phyloP scores from a whole-genome alignment of 495 filamentous ascomycete genomes.

The Letharia columbiana region DNA sequence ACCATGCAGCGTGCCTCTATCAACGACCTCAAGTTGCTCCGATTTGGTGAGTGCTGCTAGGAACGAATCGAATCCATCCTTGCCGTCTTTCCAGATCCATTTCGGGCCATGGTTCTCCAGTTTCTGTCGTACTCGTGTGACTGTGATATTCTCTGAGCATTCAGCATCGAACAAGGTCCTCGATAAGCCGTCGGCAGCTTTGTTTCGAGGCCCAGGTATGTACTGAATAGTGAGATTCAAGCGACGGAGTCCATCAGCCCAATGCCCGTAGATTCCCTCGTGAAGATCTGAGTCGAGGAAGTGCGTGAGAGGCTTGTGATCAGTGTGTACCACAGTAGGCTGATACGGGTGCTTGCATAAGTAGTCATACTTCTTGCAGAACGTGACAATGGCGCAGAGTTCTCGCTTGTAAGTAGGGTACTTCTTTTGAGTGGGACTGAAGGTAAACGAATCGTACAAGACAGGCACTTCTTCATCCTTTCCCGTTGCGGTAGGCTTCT shows the following conservation, averaged over 20 bases:
- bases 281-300: not conserved
- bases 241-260: no score
- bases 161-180: not conserved
- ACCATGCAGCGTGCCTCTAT: no score
- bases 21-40: no score
- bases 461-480: not conserved
- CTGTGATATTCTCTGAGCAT: no score
- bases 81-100: no score
- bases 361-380: constrained; percentile 14
- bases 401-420: constrained; percentile 13
- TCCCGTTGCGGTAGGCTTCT: no score
- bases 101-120: no score
- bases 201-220: not conserved
- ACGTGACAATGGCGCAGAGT: constrained; percentile 9
- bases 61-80: no score
- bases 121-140: no score
- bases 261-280: no score
- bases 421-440: not conserved
- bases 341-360: constrained; percentile 10
- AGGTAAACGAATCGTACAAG: constrained; percentile 7
- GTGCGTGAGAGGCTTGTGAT: constrained; percentile 9
- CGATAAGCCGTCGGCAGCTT: constrained; percentile 1
- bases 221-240: not conserved
- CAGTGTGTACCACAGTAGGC: not conserved
- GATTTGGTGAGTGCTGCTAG: no score